Evolutionary conservation across 306 rosid genomes (phyloP), one percentile per base, ranked within the genome.

Genomic region (Begonia masoniana): DNA sequence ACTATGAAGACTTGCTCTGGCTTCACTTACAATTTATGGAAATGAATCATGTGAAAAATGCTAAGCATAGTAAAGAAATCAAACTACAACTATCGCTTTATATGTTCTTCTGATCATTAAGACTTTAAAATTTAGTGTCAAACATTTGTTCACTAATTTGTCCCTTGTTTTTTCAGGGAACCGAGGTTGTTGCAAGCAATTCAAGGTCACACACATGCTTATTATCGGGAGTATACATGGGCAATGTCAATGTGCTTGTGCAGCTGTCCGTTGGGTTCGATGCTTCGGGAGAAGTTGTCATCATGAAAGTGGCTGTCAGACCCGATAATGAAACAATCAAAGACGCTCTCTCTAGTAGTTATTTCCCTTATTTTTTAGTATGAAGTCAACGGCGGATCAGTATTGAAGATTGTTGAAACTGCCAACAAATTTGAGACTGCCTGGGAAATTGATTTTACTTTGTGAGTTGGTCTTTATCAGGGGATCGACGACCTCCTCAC

Each of bases 191-290:
- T 19, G 73, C 96, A 23, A 81, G 74, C 81, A 91, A 91, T 82
- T 81, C 99, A 59, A 81, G 99, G 71, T 91, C 99, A 53, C 96
- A 91, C 76, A 68, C 92, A 11, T 77, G 96, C 59, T 61, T 83
- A 62, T 63, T 91, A 68, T 83, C 99, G 0, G 95, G 99, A 52
- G 82, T 91, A 39, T 91, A 75, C 73, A 75, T 81, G 12, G 96
- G 96, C 43, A 80, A 74, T 19, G 88, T 79, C 71, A 91, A 68
- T 81, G 96, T 91, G 54, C 88, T 91, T 6, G 96, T 79, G 55
- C 74, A 93, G 51, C 67, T 91, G 70, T 83, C 96, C 5, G 81
- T 91, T 35, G 99, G 99, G 26, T 76, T 91, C 14, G 96, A 91
- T 62, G 84, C 88, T 60, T 73, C 94, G 17, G 83, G 75, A 75